These are phyloP conservation scores for Kodamaea alishanica DNA, from an alignment of 1,139 yeast genomes.

Conservation along the genomic window DNA sequence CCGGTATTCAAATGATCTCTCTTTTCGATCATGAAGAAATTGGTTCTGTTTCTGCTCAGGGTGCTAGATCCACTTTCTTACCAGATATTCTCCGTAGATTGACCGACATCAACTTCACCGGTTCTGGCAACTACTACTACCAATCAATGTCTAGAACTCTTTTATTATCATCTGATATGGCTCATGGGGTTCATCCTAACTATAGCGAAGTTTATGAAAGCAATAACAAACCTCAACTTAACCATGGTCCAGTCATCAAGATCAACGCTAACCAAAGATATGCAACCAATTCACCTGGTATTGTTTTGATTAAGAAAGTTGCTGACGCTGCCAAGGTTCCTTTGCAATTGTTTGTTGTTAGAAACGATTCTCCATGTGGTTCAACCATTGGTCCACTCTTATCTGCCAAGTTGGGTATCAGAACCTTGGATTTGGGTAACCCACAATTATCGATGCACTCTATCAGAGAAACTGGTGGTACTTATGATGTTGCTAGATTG, in stretches of 20 bases:
- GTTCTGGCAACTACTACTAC: conserved; percentile 32
- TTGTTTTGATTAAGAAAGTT: conserved; percentile 68
- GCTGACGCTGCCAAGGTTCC: conserved; percentile 68
- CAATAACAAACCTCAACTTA: conserved; percentile 74
- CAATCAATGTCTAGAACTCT: conserved; percentile 80
- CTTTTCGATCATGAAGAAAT: conserved; percentile 94
- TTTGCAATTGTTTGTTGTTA: conserved; percentile 78
- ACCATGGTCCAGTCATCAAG: conserved; percentile 89
- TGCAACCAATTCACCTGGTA: conserved; percentile 89
- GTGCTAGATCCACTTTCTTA: conserved; percentile 89
- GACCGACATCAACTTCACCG: conserved; percentile 38
- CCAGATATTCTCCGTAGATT: conserved; percentile 74
- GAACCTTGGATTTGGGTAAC: conserved; percentile 89
- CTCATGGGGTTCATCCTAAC: conserved; percentile 96
- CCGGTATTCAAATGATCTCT: conserved; percentile 67
- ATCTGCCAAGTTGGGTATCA: conserved; percentile 81
- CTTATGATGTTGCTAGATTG: conserved; percentile 65
- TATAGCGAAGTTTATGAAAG: conserved; percentile 73
- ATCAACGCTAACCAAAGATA: conserved; percentile 94
- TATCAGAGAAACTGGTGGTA: conserved; percentile 89
- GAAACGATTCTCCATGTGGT: conserved; percentile 93
- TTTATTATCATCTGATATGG: conserved; percentile 90
- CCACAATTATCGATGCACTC: conserved; percentile 97
- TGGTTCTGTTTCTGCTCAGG: conserved; percentile 92
- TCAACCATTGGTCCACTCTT: conserved; percentile 95